Conservation (phyloP, 164 flowering plant species). For the Liriodendron chinense region DNA sequence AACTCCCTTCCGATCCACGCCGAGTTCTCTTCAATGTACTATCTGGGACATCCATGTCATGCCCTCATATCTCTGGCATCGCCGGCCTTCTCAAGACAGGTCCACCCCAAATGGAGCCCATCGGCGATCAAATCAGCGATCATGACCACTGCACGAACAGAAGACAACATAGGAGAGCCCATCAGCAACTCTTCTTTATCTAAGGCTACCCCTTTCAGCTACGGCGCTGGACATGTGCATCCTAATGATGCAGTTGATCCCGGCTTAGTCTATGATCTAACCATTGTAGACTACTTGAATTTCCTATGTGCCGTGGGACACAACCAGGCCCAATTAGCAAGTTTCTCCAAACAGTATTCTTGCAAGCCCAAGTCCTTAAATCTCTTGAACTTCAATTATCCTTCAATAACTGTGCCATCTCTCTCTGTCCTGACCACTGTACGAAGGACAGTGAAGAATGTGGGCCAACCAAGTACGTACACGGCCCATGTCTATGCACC, state of each 20-base stretch:
- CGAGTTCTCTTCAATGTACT: conserved; percentile 34
- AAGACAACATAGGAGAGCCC: conserved; percentile 31
- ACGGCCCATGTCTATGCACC: conserved; percentile 27
- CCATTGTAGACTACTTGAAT: conserved; percentile 34
- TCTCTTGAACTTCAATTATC: conserved; percentile 33
- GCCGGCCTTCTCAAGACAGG: conserved; percentile 59
- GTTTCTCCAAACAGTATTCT: background rate
- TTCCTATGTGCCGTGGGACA: conserved; percentile 45
- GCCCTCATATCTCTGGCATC: conserved; percentile 70
- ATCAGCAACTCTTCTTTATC: conserved; percentile 14
- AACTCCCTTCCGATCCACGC: conserved; percentile 33
- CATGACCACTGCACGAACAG: conserved; percentile 49
- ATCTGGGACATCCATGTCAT: conserved; percentile 79
- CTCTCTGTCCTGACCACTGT: conserved; percentile 25
- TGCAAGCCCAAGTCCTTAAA: background rate
- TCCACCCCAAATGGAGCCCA: conserved; percentile 68
- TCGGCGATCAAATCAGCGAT: conserved; percentile 72
- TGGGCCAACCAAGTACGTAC: conserved; percentile 47
- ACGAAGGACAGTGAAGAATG: conserved; percentile 49
- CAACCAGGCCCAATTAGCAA: background rate
- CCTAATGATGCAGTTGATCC: conserved; percentile 53
- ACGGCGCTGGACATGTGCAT: conserved; percentile 46
- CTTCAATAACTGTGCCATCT: conserved; percentile 51
- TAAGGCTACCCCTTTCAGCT: conserved; percentile 35
- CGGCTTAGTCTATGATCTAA: conserved; percentile 55